A percentile compares a stretch with the other conserved stretches of the same genome.
phyloP scores from a whole-genome alignment of 257 asterid genomes.

The Cynanchum wilfordii region DNA sequence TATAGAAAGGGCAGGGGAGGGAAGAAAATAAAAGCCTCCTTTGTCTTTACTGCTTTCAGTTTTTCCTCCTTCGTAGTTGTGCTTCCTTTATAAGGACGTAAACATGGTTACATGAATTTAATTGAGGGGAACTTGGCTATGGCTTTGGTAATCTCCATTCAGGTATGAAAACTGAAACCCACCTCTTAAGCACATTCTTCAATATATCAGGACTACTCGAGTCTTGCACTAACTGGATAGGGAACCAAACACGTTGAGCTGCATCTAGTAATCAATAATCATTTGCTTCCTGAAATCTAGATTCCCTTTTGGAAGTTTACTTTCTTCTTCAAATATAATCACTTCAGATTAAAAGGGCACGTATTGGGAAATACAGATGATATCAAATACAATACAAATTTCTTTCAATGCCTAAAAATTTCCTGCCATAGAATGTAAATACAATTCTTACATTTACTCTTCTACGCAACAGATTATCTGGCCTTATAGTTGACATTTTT shows the following conservation, averaged over 20 bases:
- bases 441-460: not conserved
- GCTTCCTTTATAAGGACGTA: too few species aligned
- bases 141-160: too few species aligned
- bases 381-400: not conserved
- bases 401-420: not conserved
- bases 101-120: too few species aligned
- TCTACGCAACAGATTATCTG: slow-evolving; percentile 66
- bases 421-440: not conserved
- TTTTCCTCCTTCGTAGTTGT: too few species aligned
- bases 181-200: too few species aligned
- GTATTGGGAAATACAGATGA: not conserved
- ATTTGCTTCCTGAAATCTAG: not conserved
- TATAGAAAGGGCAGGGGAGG: too few species aligned
- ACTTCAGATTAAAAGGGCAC: not conserved
- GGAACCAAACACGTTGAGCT: not conserved
- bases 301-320: not conserved
- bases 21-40: too few species aligned
- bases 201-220: not conserved
- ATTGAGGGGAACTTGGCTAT: too few species aligned
- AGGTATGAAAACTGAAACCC: too few species aligned
- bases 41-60: too few species aligned
- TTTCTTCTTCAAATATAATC: not conserved
- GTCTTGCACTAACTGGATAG: not conserved
- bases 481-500: slow-evolving; percentile 80
- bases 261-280: not conserved